phyloP scores from a whole-genome alignment of 805 yeast genomes.

The Candida montana region DNA sequence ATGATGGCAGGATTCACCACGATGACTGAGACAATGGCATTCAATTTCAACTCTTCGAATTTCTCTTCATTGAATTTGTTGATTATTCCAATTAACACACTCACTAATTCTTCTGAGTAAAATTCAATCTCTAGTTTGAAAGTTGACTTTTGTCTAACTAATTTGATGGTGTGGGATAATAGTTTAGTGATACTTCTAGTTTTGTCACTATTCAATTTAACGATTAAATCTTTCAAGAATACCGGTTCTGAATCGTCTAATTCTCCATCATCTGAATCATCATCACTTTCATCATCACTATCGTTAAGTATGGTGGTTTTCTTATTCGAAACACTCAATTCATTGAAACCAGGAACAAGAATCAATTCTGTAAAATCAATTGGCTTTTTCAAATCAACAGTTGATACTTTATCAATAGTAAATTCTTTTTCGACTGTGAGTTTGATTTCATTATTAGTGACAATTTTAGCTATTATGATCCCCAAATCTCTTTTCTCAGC shows the following conservation, averaged over 20 bases:
- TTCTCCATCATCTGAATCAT: conserved; percentile 27
- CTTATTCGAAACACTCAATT: conserved; percentile 8
- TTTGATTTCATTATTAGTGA: conserved; percentile 26
- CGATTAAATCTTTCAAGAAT: conserved; percentile 67
- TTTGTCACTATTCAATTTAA: conserved; percentile 44
- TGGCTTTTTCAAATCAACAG: conserved; percentile 2
- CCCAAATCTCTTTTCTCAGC: conserved; percentile 45
- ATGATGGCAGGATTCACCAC: conserved; percentile 47
- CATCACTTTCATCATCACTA: conserved; percentile 25
- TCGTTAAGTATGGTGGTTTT: conserved; percentile 12
- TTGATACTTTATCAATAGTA: conserved; percentile 2
- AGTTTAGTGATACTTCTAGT: conserved; percentile 35
- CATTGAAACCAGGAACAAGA: conserved; percentile 11
- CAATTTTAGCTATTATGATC: conserved; percentile 49
- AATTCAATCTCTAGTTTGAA: conserved; percentile 57
- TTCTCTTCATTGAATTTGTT: conserved; percentile 51
- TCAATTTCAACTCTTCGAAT: conserved; percentile 64
- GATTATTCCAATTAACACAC: conserved; percentile 44
- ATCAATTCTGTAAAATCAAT: conserved; percentile 15
- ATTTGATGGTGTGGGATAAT: conserved; percentile 43
- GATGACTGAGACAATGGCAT: conserved; percentile 58
- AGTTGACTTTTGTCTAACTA: conserved; percentile 59
- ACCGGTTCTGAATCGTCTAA: conserved; percentile 48
- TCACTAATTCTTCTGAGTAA: conserved; percentile 50
- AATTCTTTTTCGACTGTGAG: conserved; percentile 26